Evolutionary conservation across 805 yeast species (phyloP).

Genomic region (Alloascoidea hylecoeti): DNA sequence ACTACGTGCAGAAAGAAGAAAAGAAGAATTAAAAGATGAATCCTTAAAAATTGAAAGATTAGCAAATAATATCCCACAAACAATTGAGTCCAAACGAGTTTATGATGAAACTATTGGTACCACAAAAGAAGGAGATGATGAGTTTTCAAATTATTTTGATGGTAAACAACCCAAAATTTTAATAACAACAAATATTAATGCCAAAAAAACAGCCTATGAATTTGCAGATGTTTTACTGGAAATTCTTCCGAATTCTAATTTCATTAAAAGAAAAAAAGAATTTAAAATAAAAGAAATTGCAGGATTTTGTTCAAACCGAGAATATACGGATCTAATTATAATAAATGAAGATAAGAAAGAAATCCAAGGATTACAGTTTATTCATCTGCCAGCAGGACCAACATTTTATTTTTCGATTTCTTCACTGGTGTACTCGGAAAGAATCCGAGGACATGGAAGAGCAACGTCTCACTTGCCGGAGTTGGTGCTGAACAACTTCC

Average conservation of each 20-base stretch:
- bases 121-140: conserved; percentile 33
- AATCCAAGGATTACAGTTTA: conserved; percentile 84
- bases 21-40: conserved; percentile 75
- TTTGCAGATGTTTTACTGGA: conserved; percentile 81
- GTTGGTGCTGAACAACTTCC: conserved; percentile 79
- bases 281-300: conserved; percentile 82
- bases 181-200: conserved; percentile 78
- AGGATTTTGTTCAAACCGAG: conserved; percentile 65
- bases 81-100: conserved; percentile 74
- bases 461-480: conserved; percentile 90
- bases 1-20: conserved; percentile 69
- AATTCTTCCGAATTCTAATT: conserved; percentile 72
- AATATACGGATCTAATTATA: conserved; percentile 76
- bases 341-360: conserved; percentile 89
- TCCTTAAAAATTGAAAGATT: conserved; percentile 71
- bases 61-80: conserved; percentile 61
- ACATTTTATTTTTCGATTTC: conserved; percentile 82
- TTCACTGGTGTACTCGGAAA: conserved; percentile 60
- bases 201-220: conserved; percentile 77
- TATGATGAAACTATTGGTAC: conserved; percentile 67
- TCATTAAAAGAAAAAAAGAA: conserved; percentile 77
- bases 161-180: conserved; percentile 71
- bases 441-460: conserved; percentile 77
- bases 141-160: conserved; percentile 45
- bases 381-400: conserved; percentile 93